phyloP scores from a whole-genome alignment of 768 basidiomycete species.

The Mrakia hoshinonis region DNA sequence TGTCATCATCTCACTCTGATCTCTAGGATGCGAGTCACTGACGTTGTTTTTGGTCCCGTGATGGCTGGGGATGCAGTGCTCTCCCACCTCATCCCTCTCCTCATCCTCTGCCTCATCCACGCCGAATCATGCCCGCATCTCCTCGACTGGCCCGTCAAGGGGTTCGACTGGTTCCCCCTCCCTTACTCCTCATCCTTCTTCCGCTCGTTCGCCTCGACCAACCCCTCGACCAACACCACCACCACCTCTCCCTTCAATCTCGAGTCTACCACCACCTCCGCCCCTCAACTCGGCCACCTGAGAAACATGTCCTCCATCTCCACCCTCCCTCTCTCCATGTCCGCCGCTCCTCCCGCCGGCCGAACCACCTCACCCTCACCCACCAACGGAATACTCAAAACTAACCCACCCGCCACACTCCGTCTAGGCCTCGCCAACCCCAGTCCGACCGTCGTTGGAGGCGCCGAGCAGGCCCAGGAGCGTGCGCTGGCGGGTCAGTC shows the following conservation, averaged over 20 bases:
- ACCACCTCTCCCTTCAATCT: neutral
- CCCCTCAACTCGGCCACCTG: too few species aligned
- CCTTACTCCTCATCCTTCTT: neutral
- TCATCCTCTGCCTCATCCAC: slow-evolving; percentile 2
- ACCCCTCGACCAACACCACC: neutral
- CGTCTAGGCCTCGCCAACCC: neutral
- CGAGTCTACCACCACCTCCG: neutral
- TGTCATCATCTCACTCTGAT: neutral
- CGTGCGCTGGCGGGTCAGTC: neutral
- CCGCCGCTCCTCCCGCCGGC: neutral
- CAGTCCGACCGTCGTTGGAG: neutral
- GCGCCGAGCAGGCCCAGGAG: neutral
- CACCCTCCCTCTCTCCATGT: neutral
- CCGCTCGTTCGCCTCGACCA: neutral
- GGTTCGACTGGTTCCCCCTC: slow-evolving; percentile 11
- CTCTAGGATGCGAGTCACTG: neutral
- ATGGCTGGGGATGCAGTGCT: too few species aligned
- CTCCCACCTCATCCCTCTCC: neutral
- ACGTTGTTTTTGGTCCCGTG: too few species aligned
- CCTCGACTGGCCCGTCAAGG: slow-evolving; percentile 6
- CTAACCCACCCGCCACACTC: neutral
- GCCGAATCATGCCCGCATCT: slow-evolving; percentile 2
- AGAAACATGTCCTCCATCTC: too few species aligned
- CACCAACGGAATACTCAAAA: neutral
- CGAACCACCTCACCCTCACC: neutral